Percentiles rank a stretch among this genome's conserved stretches.
Evolutionary conservation across 106 monocot genomes (phyloP).

Genomic region (Allium sativum): DNA sequence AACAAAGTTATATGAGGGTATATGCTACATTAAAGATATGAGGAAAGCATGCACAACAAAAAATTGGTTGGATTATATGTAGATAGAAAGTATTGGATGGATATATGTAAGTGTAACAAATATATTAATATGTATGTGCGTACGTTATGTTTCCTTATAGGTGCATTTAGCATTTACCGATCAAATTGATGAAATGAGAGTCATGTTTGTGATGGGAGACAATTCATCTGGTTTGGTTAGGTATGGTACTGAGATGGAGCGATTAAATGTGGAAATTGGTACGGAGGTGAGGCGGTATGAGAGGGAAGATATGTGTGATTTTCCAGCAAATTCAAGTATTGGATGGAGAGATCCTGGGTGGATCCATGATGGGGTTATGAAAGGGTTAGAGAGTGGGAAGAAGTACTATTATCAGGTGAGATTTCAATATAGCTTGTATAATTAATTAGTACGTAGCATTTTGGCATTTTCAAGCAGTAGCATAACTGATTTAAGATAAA

Average conservation of each 20-base stretch:
- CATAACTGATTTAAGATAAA: too few species aligned
- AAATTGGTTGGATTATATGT: too few species aligned
- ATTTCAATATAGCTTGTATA: not conserved
- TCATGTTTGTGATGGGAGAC: conserved; percentile 62
- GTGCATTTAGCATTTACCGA: conserved; percentile 69
- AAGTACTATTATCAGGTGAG: conserved; percentile 82
- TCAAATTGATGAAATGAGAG: conserved; percentile 78
- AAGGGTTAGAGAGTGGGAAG: conserved; percentile 51
- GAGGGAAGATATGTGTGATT: conserved; percentile 72
- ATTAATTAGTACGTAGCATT: too few species aligned
- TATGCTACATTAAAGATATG: too few species aligned
- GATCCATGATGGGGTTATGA: conserved; percentile 78
- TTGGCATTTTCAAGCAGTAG: too few species aligned
- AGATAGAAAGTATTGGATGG: too few species aligned
- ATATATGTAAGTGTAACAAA: too few species aligned
- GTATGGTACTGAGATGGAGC: conserved; percentile 39
- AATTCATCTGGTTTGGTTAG: conserved; percentile 29
- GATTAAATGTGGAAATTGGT: conserved; percentile 23
- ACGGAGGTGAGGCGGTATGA: conserved; percentile 64
- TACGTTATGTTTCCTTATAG: too few species aligned
- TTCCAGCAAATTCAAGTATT: conserved; percentile 62
- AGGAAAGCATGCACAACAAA: too few species aligned
- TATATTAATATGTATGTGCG: too few species aligned
- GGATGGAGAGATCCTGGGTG: conserved; percentile 98
- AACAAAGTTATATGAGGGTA: too few species aligned